These are phyloP conservation scores for Fragilariopsis cylindrus DNA, from an alignment of 108 stramenopile species.

Conservation along the genomic window DNA sequence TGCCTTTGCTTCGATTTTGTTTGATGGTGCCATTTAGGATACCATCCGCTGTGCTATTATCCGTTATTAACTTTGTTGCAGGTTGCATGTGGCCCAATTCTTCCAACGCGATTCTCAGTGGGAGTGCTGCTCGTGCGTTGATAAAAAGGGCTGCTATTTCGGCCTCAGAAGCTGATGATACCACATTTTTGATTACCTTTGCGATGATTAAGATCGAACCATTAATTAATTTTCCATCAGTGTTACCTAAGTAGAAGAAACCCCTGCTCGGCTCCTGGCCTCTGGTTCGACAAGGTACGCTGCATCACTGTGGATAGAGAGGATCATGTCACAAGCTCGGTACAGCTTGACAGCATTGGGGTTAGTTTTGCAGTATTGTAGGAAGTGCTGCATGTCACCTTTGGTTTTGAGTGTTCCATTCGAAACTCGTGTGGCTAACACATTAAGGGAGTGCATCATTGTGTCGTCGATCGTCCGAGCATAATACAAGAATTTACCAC, in stretches of 20 bases:
- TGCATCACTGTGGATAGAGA: slow-evolving; percentile 40
- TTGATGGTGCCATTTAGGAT: too few relatives aligned
- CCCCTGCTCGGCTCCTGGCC: slow-evolving; percentile 44
- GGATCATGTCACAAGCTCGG: slow-evolving; percentile 46
- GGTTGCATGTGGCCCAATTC: too few relatives aligned
- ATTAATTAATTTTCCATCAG: too few relatives aligned
- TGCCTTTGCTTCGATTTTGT: too few relatives aligned
- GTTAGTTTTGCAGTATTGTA: slow-evolving; percentile 51
- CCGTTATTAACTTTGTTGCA: too few relatives aligned
- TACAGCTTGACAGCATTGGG: slow-evolving; percentile 42
- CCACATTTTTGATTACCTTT: too few relatives aligned
- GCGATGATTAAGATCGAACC: too few relatives aligned
- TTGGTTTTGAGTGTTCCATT: slow-evolving; percentile 21
- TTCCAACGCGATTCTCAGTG: too few relatives aligned
- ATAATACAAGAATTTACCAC: slow-evolving; percentile 45
- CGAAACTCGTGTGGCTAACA: slow-evolving; percentile 35
- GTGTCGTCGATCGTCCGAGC: slow-evolving; percentile 45
- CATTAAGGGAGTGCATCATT: slow-evolving; percentile 27
- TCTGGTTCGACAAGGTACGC: slow-evolving; percentile 35
- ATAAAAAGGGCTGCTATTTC: too few relatives aligned
- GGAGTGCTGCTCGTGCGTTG: too few relatives aligned
- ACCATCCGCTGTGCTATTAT: too few relatives aligned
- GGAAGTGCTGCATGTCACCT: slow-evolving; percentile 27
- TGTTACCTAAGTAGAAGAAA: slow-evolving; percentile 16
- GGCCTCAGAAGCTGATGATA: too few relatives aligned